A percentile compares a stretch with the other conserved stretches of the same genome.
These are phyloP conservation scores for Parastagonospora avenae DNA, from an alignment of 2,329 filamentous ascomycete genomes.

Conservation along the genomic window DNA sequence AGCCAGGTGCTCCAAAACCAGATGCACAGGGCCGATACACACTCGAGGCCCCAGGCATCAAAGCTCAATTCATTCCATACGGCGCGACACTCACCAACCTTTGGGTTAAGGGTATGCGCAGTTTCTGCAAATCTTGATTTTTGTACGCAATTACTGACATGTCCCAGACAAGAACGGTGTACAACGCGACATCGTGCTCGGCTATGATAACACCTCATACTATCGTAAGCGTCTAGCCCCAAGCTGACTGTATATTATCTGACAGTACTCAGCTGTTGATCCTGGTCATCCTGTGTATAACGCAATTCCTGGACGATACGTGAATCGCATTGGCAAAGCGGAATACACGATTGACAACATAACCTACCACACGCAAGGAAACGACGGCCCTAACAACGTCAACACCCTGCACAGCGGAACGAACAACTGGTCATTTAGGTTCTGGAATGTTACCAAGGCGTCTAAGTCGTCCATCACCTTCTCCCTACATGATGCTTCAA, in stretches of 20 bases:
- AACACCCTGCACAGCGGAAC: constrained; percentile 41
- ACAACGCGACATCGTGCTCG: constrained; percentile 39
- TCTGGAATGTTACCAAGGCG: constrained; percentile 35
- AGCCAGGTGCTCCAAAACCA: constrained; percentile 20
- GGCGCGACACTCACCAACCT: constrained; percentile 42
- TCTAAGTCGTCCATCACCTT: constrained; percentile 39
- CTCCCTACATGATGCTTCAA: constrained; percentile 34
- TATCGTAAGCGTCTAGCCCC: constrained; percentile 31
- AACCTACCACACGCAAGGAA: constrained; percentile 33
- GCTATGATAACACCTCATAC: constrained; percentile 42
- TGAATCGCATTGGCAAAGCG: constrained; percentile 42
- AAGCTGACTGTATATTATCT: constrained; percentile 3
- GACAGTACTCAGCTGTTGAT: constrained; percentile 34
- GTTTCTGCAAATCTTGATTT: not conserved
- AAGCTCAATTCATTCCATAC: constrained; percentile 44
- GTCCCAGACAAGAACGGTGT: constrained; percentile 34
- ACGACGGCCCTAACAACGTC: constrained; percentile 32
- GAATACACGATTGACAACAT: constrained; percentile 35
- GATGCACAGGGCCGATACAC: constrained; percentile 37
- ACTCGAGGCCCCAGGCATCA: constrained; percentile 36
- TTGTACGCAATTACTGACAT: constrained; percentile 8
- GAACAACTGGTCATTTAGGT: constrained; percentile 41
- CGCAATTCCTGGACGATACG: constrained; percentile 40
- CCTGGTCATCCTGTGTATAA: constrained; percentile 44
- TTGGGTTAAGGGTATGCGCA: constrained; percentile 33